phyloP scores from a whole-genome alignment of 2,329 filamentous ascomycete genomes.

The Fusarium nisikadoi region DNA sequence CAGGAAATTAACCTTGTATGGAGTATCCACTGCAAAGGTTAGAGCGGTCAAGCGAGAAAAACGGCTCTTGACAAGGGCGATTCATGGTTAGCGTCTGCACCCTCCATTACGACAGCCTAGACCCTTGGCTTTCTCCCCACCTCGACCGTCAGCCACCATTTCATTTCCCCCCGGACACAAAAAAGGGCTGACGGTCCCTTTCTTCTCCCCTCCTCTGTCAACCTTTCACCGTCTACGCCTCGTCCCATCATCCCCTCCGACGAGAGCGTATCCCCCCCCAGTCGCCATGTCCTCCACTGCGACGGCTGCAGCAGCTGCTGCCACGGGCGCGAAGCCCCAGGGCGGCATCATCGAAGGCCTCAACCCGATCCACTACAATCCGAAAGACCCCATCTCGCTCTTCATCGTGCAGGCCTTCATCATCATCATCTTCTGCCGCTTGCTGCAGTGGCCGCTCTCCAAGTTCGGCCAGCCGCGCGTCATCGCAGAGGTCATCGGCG shows the following conservation, averaged over 20 bases:
- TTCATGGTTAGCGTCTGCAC: background rate
- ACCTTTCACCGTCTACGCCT: background rate
- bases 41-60: background rate
- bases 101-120: background rate
- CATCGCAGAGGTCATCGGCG: conserved; percentile 87
- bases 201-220: background rate
- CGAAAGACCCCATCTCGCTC: conserved; percentile 74
- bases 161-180: background rate
- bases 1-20: background rate
- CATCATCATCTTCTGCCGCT: conserved; percentile 59
- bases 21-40: accelerated
- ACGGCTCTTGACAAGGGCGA: background rate
- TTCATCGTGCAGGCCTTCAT: conserved; percentile 53
- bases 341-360: conserved; percentile 76
- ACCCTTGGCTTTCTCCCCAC: background rate
- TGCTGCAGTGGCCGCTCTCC: conserved; percentile 78
- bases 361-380: conserved; percentile 74
- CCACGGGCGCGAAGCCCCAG: conserved; percentile 53
- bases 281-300: conserved; percentile 13
- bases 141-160: background rate
- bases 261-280: background rate
- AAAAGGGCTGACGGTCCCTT: background rate
- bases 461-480: conserved; percentile 83
- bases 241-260: background rate
- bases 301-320: conserved; percentile 36